A percentile compares a stretch with the other conserved stretches of the same genome.
Evolutionary conservation across 2,329 filamentous ascomycete species (phyloP).

Genomic region (Xylariaceae sp.): DNA sequence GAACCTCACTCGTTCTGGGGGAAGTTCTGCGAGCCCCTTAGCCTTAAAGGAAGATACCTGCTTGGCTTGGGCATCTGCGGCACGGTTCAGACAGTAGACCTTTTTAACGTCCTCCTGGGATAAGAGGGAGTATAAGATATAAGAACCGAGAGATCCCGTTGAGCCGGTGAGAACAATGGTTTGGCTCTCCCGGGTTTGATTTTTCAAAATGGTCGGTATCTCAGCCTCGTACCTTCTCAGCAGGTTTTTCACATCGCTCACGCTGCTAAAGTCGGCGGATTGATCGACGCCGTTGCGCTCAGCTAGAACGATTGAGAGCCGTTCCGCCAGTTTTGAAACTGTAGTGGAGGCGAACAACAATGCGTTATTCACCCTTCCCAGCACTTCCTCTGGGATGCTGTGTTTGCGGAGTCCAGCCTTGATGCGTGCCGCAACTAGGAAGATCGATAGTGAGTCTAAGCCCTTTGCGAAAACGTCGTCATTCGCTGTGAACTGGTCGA

Average conservation of each 20-base stretch:
- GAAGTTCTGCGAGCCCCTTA: slow-evolving; percentile 16
- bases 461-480: slow-evolving; percentile 34
- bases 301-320: slow-evolving; percentile 18
- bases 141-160: slow-evolving; percentile 28
- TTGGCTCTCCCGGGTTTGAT: neutral
- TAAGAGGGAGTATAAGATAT: slow-evolving; percentile 27
- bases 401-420: slow-evolving; percentile 33
- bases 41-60: slow-evolving; percentile 24
- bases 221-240: slow-evolving; percentile 19
- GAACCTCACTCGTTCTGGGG: slow-evolving; percentile 29
- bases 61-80: neutral
- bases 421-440: slow-evolving; percentile 31
- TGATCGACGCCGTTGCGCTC: neutral
- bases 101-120: slow-evolving; percentile 16
- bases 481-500: slow-evolving; percentile 22
- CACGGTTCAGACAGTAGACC: slow-evolving; percentile 29
- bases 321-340: slow-evolving; percentile 11
- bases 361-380: slow-evolving; percentile 13
- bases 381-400: slow-evolving; percentile 22
- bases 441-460: slow-evolving; percentile 34
- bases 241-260: slow-evolving; percentile 1
- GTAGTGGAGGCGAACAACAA: slow-evolving; percentile 23
- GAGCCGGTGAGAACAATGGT: slow-evolving; percentile 27
- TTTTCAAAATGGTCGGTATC: slow-evolving; percentile 9
- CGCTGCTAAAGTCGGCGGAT: neutral